A percentile compares a stretch with the other conserved stretches of the same genome.
Evolutionary conservation across 2,329 filamentous ascomycete species (phyloP).

Genomic region (Mariannaea elegans): DNA sequence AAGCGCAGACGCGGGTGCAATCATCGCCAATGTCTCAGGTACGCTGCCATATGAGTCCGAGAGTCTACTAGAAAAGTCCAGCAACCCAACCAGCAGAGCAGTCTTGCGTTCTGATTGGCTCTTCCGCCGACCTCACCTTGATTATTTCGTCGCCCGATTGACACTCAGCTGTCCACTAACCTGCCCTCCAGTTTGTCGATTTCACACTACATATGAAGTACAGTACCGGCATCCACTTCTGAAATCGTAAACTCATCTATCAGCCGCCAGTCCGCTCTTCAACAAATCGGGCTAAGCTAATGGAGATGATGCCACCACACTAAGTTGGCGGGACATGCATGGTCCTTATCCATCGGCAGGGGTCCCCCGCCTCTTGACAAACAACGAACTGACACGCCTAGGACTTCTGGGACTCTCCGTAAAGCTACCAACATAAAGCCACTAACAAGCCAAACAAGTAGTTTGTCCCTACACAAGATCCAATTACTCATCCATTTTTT

Average conservation of each 20-base stretch:
- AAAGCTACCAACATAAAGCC: not conserved
- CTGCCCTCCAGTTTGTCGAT: conserved; percentile 31
- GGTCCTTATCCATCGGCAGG: conserved; percentile 17
- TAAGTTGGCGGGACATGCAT: conserved; percentile 25
- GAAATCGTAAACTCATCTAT: not conserved
- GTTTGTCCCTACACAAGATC: not conserved
- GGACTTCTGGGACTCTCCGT: conserved; percentile 2
- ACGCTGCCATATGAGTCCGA: conserved; percentile 8
- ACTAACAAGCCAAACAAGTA: not conserved
- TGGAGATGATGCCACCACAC: conserved; percentile 27
- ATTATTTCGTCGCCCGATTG: conserved; percentile 26
- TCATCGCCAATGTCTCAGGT: conserved; percentile 33
- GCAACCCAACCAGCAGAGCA: not conserved
- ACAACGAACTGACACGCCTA: conserved; percentile 8
- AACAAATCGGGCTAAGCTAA: conserved; percentile 13
- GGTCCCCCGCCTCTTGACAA: conserved; percentile 17
- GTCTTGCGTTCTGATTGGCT: conserved; percentile 20
- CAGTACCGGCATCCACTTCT: conserved; percentile 25
- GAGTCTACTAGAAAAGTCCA: conserved; percentile 14
- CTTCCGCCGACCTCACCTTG: not conserved
- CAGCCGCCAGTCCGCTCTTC: conserved; percentile 17
- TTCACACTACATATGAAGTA: conserved; percentile 11
- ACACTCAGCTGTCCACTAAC: conserved; percentile 22
- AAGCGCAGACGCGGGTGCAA: conserved; percentile 18
- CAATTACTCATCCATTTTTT: not conserved